phyloP scores from a whole-genome alignment of 352 stramenopile species.

The Blastocystis sp. region DNA sequence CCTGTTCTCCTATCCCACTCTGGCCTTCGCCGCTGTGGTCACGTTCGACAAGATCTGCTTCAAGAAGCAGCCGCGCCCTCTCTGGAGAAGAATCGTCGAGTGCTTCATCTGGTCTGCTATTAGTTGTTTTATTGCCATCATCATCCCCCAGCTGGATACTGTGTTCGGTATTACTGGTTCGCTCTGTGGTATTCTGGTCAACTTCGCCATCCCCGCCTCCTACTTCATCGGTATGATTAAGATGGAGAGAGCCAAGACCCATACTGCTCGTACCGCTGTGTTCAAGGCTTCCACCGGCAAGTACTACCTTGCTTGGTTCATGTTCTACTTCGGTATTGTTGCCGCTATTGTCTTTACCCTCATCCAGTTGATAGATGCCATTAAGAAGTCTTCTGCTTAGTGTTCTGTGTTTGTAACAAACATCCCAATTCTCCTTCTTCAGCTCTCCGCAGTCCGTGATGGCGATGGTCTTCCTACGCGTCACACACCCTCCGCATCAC shows the following conservation, averaged over 20 bases:
- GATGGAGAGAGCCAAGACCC: constrained; percentile 1
- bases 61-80: constrained; percentile 35
- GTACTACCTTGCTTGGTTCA: not conserved
- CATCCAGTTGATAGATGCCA: too few species aligned
- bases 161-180: constrained; percentile 26
- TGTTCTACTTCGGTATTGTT: constrained; percentile 37
- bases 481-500: not conserved
- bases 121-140: not conserved
- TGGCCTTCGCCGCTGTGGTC: constrained; percentile 9
- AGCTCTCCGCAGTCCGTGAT: constrained; percentile 56
- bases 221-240: constrained; percentile 7
- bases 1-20: constrained; percentile 35
- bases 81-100: not conserved
- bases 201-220: not conserved
- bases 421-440: constrained; percentile 2
- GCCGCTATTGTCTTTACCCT: constrained; percentile 18
- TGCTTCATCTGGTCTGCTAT: constrained; percentile 17
- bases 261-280: not conserved
- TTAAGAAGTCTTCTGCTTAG: too few species aligned
- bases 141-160: not conserved
- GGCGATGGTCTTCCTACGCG: constrained; percentile 27
- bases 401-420: too few species aligned
- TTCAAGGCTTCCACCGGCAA: not conserved
- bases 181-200: constrained; percentile 10
- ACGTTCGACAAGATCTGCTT: constrained; percentile 35